Percentiles rank a stretch among this genome's conserved stretches.
Conservation (phyloP, 768 basidiomycete genomes). For the Russula abietina region DNA sequence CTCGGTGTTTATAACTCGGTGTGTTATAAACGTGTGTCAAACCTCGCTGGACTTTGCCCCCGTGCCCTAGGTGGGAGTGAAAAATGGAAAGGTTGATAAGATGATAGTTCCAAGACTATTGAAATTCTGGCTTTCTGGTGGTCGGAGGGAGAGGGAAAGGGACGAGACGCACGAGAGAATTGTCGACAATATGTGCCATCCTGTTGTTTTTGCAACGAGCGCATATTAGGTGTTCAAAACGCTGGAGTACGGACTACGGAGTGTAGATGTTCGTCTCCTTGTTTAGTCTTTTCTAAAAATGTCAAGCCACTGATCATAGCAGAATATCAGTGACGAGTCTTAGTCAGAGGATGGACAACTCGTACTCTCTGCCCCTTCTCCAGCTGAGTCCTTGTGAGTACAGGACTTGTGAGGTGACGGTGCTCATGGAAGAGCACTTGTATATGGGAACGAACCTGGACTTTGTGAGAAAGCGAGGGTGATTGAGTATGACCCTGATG, state of each 20-base stretch:
- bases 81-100: slow-evolving; percentile 55
- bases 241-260: slow-evolving; percentile 43
- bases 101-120: slow-evolving; percentile 51
- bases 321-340: neutral
- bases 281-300: slow-evolving; percentile 46
- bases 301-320: slow-evolving; percentile 48
- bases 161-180: slow-evolving; percentile 45
- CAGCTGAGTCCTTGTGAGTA: slow-evolving; percentile 42
- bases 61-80: slow-evolving; percentile 71
- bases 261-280: slow-evolving; percentile 45
- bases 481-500: slow-evolving; percentile 25
- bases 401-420: slow-evolving; percentile 48
- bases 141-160: neutral
- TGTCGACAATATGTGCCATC: slow-evolving; percentile 41
- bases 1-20: too few species aligned
- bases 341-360: neutral
- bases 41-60: too few species aligned
- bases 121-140: slow-evolving; percentile 1
- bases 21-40: too few species aligned
- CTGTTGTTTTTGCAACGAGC: slow-evolving; percentile 44
- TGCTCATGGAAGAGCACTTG: slow-evolving; percentile 48
- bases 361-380: slow-evolving; percentile 52
- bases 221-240: slow-evolving; percentile 56
- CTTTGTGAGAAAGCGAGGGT: slow-evolving; percentile 7
- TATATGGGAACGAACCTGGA: slow-evolving; percentile 55